Conservation (phyloP, 2,329 filamentous ascomycete genomes). For the Dissoconium aciculare region DNA sequence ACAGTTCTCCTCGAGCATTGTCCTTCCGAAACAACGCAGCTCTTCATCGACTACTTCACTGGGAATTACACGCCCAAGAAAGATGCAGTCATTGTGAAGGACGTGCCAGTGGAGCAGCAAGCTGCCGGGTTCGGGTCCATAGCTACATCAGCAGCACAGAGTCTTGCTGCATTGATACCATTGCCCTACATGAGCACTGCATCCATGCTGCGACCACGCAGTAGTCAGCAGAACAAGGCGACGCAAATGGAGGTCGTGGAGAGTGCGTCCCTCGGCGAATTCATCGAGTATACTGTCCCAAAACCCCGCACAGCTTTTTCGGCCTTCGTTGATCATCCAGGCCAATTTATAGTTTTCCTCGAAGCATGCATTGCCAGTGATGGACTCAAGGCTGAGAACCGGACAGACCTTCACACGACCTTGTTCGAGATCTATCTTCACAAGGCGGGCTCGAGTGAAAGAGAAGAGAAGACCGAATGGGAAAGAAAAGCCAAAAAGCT, state of each 20-base stretch:
- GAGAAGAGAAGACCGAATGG: slow-evolving; percentile 61
- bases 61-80: slow-evolving; percentile 64
- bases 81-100: slow-evolving; percentile 39
- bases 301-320: slow-evolving; percentile 84
- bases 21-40: slow-evolving; percentile 60
- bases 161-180: slow-evolving; percentile 67
- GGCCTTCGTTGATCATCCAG: slow-evolving; percentile 84
- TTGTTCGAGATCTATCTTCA: slow-evolving; percentile 97
- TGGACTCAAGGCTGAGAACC: slow-evolving; percentile 57
- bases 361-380: slow-evolving; percentile 70
- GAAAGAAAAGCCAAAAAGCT: slow-evolving; percentile 79
- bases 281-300: slow-evolving; percentile 57
- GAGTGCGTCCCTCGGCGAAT: slow-evolving; percentile 37
- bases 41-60: slow-evolving; percentile 94
- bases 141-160: slow-evolving; percentile 68
- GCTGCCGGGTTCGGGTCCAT: slow-evolving; percentile 25
- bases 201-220: slow-evolving; percentile 31
- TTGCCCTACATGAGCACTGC: slow-evolving; percentile 69
- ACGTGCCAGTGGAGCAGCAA: slow-evolving; percentile 25
- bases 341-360: slow-evolving; percentile 82
- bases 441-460: slow-evolving; percentile 63
- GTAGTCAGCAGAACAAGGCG: slow-evolving; percentile 31
- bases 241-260: slow-evolving; percentile 40
- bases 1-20: slow-evolving; percentile 80
- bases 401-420: slow-evolving; percentile 79